Base-by-base conservation (phyloP, 2,329 filamentous ascomycete species). In the Scleromitrula shiraiana region DNA sequence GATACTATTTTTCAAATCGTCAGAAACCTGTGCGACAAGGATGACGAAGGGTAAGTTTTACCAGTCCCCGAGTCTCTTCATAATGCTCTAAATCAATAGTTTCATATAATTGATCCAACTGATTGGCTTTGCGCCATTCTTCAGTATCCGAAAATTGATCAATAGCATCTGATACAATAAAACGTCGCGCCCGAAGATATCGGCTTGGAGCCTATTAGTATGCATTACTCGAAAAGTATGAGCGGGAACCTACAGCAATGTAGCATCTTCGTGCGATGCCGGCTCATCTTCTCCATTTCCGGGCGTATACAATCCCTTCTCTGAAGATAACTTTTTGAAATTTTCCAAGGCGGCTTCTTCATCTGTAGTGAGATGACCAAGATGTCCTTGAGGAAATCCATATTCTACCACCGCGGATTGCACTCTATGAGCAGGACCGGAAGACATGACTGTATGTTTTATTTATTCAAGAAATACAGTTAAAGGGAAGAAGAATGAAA, bases 61-160 rank as follows among this genome's bases (percentile, higher is more conserved):
- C 87, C 71, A 96, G 74, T 56, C 80, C 75, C 49, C 85, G 76
- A 52, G 86, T 85, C 61, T 85, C 75, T 67, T 95, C 88, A 64
- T 90, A 96, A 48, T 88, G 83, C 2, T 87, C 78, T 19, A 90
- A 68, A 50, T 95, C 88, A 60, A 96, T 95, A 26, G 85, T 90
- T 63, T 85, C 78, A 69, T 95, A 96, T 30, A 96, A 73, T 37
- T 79, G 72, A 53, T 89, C 79, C 41, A 95, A 76, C 56, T 86
- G 74, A 65, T 91, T 91, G 53, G 85, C 80, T 57, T 78, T 78
- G 52, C 90, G 81, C 87, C 90, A 96, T 50, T 86, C 79, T 67
- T 95, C 88, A 0, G 89, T 95, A 46, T 89, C 86, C 60, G 83
- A 82, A 70, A 95, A 95, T 68, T 96, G 90, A 50, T 71, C 75